These are phyloP conservation scores for Nasturtium officinale DNA, from an alignment of 345 rosid species.

Conservation along the genomic window DNA sequence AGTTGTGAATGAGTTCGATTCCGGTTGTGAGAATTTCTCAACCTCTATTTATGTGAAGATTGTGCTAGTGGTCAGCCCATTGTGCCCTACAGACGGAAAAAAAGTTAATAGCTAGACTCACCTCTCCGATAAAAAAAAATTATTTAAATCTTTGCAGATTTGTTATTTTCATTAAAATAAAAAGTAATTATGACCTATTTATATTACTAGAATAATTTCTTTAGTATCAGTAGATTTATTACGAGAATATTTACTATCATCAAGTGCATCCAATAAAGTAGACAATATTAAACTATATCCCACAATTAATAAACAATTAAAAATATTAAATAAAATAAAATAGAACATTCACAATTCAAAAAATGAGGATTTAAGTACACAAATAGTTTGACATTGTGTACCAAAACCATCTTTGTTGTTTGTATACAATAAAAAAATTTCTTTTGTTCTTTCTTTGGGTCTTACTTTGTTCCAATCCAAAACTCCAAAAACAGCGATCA, in stretches of 20 bases:
- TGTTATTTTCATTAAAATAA: too few species aligned
- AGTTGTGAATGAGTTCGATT: too few species aligned
- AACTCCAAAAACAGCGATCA: constrained; percentile 19
- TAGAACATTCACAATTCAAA: constrained; percentile 27
- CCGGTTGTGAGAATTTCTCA: too few species aligned
- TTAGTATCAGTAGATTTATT: too few species aligned
- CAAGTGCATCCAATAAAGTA: not conserved
- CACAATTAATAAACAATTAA: not conserved
- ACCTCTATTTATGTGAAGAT: too few species aligned
- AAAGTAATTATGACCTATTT: too few species aligned
- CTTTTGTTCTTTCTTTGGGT: constrained; percentile 9
- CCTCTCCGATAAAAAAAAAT: too few species aligned
- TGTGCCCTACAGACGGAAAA: too few species aligned
- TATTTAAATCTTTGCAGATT: too few species aligned
- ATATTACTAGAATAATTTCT: too few species aligned
- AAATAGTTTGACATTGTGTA: constrained; percentile 25
- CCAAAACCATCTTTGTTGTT: constrained; percentile 18
- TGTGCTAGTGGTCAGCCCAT: too few species aligned
- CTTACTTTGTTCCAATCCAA: constrained; percentile 24
- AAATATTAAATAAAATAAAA: not conserved
- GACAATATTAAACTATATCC: not conserved
- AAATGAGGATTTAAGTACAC: constrained; percentile 27
- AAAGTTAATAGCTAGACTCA: too few species aligned
- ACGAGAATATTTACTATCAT: not conserved
- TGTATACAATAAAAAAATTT: constrained; percentile 29